phyloP scores from a whole-genome alignment of 352 stramenopile species.

The Phytophthora sojae region DNA sequence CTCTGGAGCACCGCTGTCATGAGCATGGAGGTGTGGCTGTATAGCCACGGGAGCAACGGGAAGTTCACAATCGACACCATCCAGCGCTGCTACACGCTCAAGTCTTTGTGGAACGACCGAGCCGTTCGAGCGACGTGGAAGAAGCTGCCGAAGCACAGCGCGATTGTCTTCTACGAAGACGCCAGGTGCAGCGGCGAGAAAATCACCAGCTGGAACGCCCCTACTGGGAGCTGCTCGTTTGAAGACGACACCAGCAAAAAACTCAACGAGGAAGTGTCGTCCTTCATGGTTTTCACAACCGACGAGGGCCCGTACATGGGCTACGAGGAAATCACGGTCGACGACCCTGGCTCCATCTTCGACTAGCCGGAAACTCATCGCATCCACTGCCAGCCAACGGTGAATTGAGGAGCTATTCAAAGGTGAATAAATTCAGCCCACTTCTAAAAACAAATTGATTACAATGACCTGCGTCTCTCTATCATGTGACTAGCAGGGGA shows the following conservation, averaged over 20 bases:
- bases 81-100: constrained; percentile 28
- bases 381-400: not conserved
- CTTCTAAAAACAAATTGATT: no score
- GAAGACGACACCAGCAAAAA: constrained; percentile 14
- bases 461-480: no score
- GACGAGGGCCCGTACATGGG: constrained; percentile 12
- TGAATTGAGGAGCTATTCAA: not conserved
- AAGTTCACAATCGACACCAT: constrained; percentile 25
- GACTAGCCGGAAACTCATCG: not conserved
- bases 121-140: constrained; percentile 25
- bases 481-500: no score
- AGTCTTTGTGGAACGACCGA: constrained; percentile 30
- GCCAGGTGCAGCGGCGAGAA: constrained; percentile 2
- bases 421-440: no score
- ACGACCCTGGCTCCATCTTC: constrained; percentile 6
- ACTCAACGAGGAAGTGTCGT: constrained; percentile 24
- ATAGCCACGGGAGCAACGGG: constrained; percentile 26
- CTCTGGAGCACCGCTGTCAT: not conserved
- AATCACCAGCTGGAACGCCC: constrained; percentile 8
- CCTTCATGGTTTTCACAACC: constrained; percentile 26
- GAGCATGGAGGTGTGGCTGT: constrained; percentile 28
- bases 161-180: constrained; percentile 24
- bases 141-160: constrained; percentile 12
- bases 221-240: constrained; percentile 25
- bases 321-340: constrained; percentile 13